Base-by-base conservation (phyloP, 2,329 filamentous ascomycete genomes). In the Fusarium pseudoanthophilum region DNA sequence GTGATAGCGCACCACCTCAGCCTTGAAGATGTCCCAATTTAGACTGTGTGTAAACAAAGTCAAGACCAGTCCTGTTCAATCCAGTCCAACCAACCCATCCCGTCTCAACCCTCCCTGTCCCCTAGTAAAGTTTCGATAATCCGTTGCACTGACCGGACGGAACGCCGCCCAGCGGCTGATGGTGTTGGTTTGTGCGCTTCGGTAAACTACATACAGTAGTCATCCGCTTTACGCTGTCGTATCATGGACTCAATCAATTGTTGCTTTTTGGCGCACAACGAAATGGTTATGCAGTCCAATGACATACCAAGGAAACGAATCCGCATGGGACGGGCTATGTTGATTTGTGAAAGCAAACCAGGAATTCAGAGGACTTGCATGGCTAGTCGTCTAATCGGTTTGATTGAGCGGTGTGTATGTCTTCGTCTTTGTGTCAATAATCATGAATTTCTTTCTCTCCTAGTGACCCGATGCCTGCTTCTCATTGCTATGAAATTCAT, bases 1-100 rank as follows among this genome's bases (percentile, higher is more conserved):
- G 46, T 74, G 71, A 68, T 73, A 73, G 71, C 67, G 59, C 71
- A 74, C 71, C 67, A 71, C 56, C 71, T 73, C 71, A 73, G 71
- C 71, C 71, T 60, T 69, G 67, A 62, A 57, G 59, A 72, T 64
- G 61, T 49, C 67, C 71, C 59, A 64, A 74, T 72, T 32, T 58
- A 71, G 71, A 71, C 45, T 37, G 53, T 45, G 40, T 43, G 49
- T 48, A 48, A 36, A 42, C 37, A 61, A 61, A 32, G 36, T 56
- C 34, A 60, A 52, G 45, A 59, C 40, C 55, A 48, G 18, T 48
- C 55, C 39, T 70, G 42, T 57, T 56, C 69, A 48, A 65, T 66
- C 56, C 69, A 60, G 60, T 58, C 62, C 53, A 60, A 48, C 56
- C 69, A 60, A 69, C 58, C 62, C 40, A 48, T 67, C 64, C 64